A percentile compares a stretch with the other conserved stretches of the same genome.
These are phyloP conservation scores for Exophiala sp. DNA, from an alignment of 2,329 filamentous ascomycete genomes.

Conservation along the genomic window DNA sequence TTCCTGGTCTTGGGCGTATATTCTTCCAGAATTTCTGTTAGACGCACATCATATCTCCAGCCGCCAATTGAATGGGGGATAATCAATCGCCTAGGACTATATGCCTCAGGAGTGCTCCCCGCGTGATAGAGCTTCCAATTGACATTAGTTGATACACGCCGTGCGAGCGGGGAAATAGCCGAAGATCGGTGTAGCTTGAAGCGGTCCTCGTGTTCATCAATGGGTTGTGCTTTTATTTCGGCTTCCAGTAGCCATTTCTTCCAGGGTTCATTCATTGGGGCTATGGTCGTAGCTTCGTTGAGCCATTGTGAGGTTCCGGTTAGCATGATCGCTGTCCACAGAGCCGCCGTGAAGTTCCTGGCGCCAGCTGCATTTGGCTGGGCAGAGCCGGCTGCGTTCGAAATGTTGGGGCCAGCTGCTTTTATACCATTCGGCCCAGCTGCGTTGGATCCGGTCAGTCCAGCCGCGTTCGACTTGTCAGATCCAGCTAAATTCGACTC, in stretches of 20 bases:
- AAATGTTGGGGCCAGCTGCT: too few relatives aligned
- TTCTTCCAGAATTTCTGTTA: neutral
- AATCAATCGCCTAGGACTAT: neutral
- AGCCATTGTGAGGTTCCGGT: conserved; percentile 43
- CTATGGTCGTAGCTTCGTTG: conserved; percentile 33
- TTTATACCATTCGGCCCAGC: too few relatives aligned
- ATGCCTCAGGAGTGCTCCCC: neutral
- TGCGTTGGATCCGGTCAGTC: too few relatives aligned
- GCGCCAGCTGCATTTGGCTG: too few relatives aligned
- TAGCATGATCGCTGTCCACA: conserved; percentile 48
- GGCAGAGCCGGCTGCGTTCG: too few relatives aligned
- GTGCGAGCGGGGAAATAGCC: too few relatives aligned
- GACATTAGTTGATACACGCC: too few relatives aligned
- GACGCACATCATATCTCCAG: neutral
- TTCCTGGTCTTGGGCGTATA: neutral
- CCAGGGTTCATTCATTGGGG: conserved; percentile 41
- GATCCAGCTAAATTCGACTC: too few relatives aligned
- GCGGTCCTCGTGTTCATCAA: conserved; percentile 8
- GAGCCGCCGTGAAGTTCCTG: conserved; percentile 41
- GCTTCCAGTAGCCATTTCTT: conserved; percentile 39
- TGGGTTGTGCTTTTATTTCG: conserved; percentile 3
- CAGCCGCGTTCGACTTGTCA: too few relatives aligned
- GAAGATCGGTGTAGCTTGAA: conserved; percentile 8
- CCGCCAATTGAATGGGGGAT: neutral
- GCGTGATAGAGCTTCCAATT: too few relatives aligned